Evolutionary conservation across 2,329 filamentous ascomycete species (phyloP), one percentile per base, ranked within the genome.

Genomic region (Aureobasidium sp.): DNA sequence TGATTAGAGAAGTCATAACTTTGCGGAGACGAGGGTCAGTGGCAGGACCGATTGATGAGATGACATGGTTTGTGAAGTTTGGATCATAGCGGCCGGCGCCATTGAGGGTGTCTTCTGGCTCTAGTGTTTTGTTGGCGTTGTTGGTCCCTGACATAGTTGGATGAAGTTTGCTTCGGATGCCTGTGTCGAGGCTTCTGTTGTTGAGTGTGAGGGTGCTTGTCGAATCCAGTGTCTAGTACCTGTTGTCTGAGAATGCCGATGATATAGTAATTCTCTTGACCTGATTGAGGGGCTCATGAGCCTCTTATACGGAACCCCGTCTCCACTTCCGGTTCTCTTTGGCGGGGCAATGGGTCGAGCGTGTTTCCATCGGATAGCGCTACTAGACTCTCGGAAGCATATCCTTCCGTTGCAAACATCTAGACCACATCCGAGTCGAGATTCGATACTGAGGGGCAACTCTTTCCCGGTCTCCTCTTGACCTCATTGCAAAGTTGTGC

Each of bases 1-100:
- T 72, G 64, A 82, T 84, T 29, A 85, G 68, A 42, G 77, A 75
- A 31, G 73, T 70, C 74, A 82, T 78, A 69, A 83, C 70, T 56
- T 72, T 65, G 49, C 68, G 64, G 37, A 72, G 63, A 8, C 74
- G 68, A 2, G 68, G 69, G 57, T 68, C 66, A 5, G 72, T 70
- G 36, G 72, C 73, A 8, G 73, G 70, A 9, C 73, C 73, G 52
- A 70, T 75, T 8, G 74, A 67, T 20, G 70, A 69, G 64, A 75
- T 72, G 56, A 75, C 73, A 57, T 69, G 65, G 15, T 71, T 66
- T 7, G 73, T 76, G 62, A 74, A 74, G 62, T 68, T 66, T 5
- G 71, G 71, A 61, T 74, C 70, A 44, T 59, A 63, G 20, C 31
- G 48, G 17, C 49, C 59, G 6, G 59, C 60, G 8, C 60, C 60